phyloP scores from a whole-genome alignment of 2,329 filamentous ascomycete species.

The Xylariomycetidae sp. region DNA sequence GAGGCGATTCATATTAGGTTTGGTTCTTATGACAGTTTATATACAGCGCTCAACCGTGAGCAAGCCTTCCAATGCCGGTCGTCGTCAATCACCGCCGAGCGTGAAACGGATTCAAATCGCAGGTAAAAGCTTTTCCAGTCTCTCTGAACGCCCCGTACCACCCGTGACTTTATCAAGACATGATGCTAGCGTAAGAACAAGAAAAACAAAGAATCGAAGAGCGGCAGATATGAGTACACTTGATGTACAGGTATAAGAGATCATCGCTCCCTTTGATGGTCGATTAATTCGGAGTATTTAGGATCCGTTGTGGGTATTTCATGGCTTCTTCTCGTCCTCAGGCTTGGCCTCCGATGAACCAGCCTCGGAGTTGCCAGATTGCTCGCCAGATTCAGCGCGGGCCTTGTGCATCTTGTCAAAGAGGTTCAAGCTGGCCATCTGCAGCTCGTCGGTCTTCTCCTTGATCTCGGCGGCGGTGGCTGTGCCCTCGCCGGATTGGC shows the following conservation, averaged over 20 bases:
- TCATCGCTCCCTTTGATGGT: too few relatives aligned
- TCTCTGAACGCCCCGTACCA: slow-evolving; percentile 30
- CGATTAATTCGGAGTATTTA: too few relatives aligned
- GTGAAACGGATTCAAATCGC: slow-evolving; percentile 20
- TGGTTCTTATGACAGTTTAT: slow-evolving; percentile 34
- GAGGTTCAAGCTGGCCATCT: slow-evolving; percentile 89
- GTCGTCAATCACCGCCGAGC: slow-evolving; percentile 40
- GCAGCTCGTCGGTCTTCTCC: slow-evolving; percentile 97
- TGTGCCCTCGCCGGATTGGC: slow-evolving; percentile 83
- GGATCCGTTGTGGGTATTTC: slow-evolving; percentile 24
- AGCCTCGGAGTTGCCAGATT: slow-evolving; percentile 44
- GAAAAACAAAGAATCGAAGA: slow-evolving; percentile 25
- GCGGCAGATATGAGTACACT: slow-evolving; percentile 47
- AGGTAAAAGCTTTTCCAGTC: slow-evolving; percentile 23
- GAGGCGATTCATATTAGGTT: slow-evolving; percentile 56
- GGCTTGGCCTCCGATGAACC: slow-evolving; percentile 34
- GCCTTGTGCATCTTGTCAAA: slow-evolving; percentile 99
- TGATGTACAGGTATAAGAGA: slow-evolving; percentile 10
- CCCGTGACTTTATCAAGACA: slow-evolving; percentile 31
- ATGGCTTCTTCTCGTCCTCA: slow-evolving; percentile 66
- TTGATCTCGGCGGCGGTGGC: slow-evolving; percentile 91
- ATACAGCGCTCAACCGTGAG: slow-evolving; percentile 38
- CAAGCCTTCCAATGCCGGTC: slow-evolving; percentile 37
- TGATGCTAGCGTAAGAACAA: slow-evolving; percentile 18
- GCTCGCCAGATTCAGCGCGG: slow-evolving; percentile 61